Percentiles rank a stretch among this genome's conserved stretches.
Evolutionary conservation across 2,329 filamentous ascomycete species (phyloP).

Genomic region (Fusarium anthophilum): DNA sequence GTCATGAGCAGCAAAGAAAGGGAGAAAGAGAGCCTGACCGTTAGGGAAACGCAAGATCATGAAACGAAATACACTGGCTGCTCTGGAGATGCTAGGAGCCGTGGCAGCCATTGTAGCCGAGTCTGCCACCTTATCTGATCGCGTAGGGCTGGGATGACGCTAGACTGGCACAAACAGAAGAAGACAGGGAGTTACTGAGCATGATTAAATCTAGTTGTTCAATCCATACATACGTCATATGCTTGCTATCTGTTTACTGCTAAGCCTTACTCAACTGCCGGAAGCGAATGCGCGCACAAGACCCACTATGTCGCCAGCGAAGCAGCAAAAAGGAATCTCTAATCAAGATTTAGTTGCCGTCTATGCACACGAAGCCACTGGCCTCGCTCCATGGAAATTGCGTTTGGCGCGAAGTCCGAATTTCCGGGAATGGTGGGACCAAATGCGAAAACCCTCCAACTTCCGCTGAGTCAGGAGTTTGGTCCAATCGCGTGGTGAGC

Average conservation of each 20-base stretch:
- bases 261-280: not conserved
- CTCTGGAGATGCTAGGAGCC: fast-evolving
- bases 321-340: not conserved
- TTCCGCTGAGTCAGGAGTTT: not conserved
- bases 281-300: not conserved
- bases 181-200: no score
- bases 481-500: not conserved
- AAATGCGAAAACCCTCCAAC: not conserved
- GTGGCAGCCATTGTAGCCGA: no score
- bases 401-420: not conserved
- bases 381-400: not conserved
- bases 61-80: no score
- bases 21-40: no score
- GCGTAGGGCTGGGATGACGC: no score
- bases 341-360: no score
- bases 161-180: no score
- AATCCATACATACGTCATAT: not conserved
- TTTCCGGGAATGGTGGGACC: not conserved
- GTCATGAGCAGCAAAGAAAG: no score
- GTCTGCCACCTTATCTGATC: no score
- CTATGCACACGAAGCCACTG: not conserved
- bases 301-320: no score
- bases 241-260: not conserved
- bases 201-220: no score
- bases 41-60: no score